Evolutionary conservation across 768 basidiomycete genomes (phyloP), one percentile per base, ranked within the genome.

Genomic region (Leccinum ochraceum): DNA sequence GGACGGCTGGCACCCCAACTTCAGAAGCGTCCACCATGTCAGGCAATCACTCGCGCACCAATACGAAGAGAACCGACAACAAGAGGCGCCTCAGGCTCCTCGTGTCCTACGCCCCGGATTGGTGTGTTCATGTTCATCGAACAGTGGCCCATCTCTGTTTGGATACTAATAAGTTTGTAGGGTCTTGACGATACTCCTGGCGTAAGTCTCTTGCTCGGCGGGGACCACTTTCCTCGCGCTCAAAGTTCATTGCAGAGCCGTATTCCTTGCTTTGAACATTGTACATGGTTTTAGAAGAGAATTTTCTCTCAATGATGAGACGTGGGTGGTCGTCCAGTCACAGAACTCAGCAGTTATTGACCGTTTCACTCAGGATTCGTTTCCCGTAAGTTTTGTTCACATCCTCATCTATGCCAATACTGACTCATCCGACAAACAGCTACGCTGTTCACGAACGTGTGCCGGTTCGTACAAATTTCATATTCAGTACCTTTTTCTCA

Each of bases 301-400:
- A 44, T 96, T 96, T 74, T 93, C 91, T 1, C 75, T 94, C 24
- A 74, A 80, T 46, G 94, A 96, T 75, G 85, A 84, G 20, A 84
- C 90, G 87, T 92, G 78, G 42, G 60, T 53, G 54, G 53, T 11
- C 14, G 36, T 37, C 32, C 6, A 37, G 49, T 24, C 51, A 16
- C 52, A 34, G 48, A 16, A 5, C 14, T 14, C 30, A 3, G 34
- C 32, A 59, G 63, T 63, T 69, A 70, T 60, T 56, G 55, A 56
- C 50, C 53, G 59, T n/a, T 59, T 5, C 14, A 28, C 34, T 22
- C 22, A 64, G 64, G 22, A 74, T 75, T 51, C 60, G 58, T 36
- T 68, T 67, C 53, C 71, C 72, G 67, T 66, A 58, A 58, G 68
- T 60, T 36, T 42, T n/a, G 46, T 17, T 34, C 28, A 54, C n/a